phyloP scores from a whole-genome alignment of 495 filamentous ascomycete genomes.

The Xylaria sp. region DNA sequence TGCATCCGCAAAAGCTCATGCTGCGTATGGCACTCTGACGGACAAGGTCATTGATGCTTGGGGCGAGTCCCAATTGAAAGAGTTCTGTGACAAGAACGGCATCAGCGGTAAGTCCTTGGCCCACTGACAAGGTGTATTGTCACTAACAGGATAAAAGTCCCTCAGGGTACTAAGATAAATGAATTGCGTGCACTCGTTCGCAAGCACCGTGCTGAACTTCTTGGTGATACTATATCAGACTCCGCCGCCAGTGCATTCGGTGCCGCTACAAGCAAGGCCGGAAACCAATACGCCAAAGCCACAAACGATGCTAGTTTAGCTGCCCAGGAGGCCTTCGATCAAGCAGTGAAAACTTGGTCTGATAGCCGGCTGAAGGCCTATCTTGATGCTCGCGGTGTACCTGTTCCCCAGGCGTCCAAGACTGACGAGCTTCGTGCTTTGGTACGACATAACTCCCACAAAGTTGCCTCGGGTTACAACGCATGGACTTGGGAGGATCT shows the following conservation, averaged over 20 bases:
- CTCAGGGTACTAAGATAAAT: slow-evolving; percentile 87
- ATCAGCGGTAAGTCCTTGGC: slow-evolving; percentile 55
- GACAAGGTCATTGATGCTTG: slow-evolving; percentile 88
- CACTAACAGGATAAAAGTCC: slow-evolving; percentile 73
- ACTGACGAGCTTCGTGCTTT: slow-evolving; percentile 80
- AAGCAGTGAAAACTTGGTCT: slow-evolving; percentile 71
- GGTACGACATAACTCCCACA: slow-evolving; percentile 75
- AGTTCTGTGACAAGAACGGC: slow-evolving; percentile 88
- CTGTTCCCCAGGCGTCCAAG: slow-evolving; percentile 78
- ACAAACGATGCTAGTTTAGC: slow-evolving; percentile 73
- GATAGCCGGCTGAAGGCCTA: slow-evolving; percentile 77
- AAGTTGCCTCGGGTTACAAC: slow-evolving; percentile 72
- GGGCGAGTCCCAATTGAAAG: slow-evolving; percentile 86
- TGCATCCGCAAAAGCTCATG: slow-evolving; percentile 69
- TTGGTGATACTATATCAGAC: slow-evolving; percentile 68
- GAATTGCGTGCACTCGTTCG: slow-evolving; percentile 90
- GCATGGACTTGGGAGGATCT: slow-evolving; percentile 89
- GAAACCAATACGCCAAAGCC: slow-evolving; percentile 77
- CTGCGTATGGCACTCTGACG: slow-evolving; percentile 72
- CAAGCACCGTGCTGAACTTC: slow-evolving; percentile 80
- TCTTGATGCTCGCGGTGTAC: slow-evolving; percentile 69
- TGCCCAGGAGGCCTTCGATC: slow-evolving; percentile 71
- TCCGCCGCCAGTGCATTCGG: slow-evolving; percentile 72
- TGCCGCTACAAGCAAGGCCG: slow-evolving; percentile 82
- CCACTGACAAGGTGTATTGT: background rate